Percentiles rank a stretch among this genome's conserved stretches.
phyloP scores from a whole-genome alignment of 306 rosid genomes.

The Fragaria nilgerrensis region DNA sequence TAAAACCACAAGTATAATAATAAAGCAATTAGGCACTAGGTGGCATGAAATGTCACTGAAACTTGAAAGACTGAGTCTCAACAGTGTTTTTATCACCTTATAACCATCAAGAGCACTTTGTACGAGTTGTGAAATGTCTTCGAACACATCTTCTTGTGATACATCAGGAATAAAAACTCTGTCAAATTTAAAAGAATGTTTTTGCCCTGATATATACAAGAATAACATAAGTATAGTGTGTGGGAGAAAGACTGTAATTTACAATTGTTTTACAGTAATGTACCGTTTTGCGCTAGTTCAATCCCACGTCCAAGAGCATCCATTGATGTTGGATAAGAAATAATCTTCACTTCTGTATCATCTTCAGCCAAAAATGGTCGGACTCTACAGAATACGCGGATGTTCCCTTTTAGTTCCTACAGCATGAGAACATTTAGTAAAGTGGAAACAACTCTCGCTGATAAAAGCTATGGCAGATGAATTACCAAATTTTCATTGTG shows the following conservation, averaged over 20 bases:
- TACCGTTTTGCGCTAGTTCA: conserved; percentile 76
- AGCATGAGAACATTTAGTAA: conserved; percentile 25
- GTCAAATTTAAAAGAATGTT: conserved; percentile 85
- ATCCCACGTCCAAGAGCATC: conserved; percentile 85
- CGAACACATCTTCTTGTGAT: conserved; percentile 81
- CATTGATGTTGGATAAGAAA: conserved; percentile 84
- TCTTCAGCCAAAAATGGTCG: conserved; percentile 86
- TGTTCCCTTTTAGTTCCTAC: conserved; percentile 95
- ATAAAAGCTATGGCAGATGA: conserved; percentile 11
- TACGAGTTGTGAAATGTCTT: conserved; percentile 93
- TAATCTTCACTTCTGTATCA: conserved; percentile 53
- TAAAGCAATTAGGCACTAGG: background rate
- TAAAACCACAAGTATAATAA: background rate
- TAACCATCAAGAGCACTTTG: conserved; percentile 99
- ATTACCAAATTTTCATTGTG: conserved; percentile 94
- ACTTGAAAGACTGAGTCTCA: background rate
- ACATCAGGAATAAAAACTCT: conserved; percentile 81
- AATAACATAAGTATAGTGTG: conserved; percentile 15
- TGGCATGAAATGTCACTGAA: conserved; percentile 1
- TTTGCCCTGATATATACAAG: conserved; percentile 60
- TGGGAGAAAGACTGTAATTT: background rate
- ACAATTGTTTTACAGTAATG: conserved; percentile 11
- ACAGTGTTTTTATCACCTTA: conserved; percentile 56
- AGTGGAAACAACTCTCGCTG: conserved; percentile 1
- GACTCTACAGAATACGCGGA: conserved; percentile 97